A percentile compares a stretch with the other conserved stretches of the same genome.
phyloP scores from a whole-genome alignment of 2,329 filamentous ascomycete species.

The Paracorniculantispora psalliotae region DNA sequence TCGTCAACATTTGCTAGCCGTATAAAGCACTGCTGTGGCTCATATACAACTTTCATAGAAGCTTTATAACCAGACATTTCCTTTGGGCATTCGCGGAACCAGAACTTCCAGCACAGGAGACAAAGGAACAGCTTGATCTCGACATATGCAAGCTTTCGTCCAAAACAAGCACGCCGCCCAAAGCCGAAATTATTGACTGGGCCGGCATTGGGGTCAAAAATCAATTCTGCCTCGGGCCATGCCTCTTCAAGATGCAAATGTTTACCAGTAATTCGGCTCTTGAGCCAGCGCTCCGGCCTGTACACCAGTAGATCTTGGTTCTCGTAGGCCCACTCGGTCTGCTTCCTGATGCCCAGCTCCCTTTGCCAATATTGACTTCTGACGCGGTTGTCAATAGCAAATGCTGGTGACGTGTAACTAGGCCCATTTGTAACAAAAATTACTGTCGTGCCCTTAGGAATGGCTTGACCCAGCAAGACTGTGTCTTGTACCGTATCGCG shows the following conservation, averaged over 20 bases:
- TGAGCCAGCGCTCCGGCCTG: constrained; percentile 35
- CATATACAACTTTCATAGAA: too few relatives aligned
- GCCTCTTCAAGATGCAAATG: too few relatives aligned
- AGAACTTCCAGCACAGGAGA: constrained; percentile 35
- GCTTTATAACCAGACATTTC: constrained; percentile 13
- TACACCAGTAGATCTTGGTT: constrained; percentile 27
- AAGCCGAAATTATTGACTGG: constrained; percentile 32
- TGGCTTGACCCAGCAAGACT: constrained; percentile 26
- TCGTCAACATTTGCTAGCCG: too few relatives aligned
- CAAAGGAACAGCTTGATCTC: constrained; percentile 32
- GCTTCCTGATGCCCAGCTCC: constrained; percentile 22
- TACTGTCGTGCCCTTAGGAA: constrained; percentile 32
- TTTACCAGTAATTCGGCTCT: constrained; percentile 8
- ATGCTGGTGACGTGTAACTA: constrained; percentile 25
- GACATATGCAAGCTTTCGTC: constrained; percentile 31
- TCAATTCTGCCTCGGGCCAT: too few relatives aligned
- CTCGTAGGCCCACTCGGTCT: constrained; percentile 20
- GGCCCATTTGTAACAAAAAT: too few relatives aligned
- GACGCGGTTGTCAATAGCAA: constrained; percentile 23
- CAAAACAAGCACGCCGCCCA: constrained; percentile 35
- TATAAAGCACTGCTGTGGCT: too few relatives aligned
- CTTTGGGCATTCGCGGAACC: constrained; percentile 25
- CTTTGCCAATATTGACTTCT: constrained; percentile 24
- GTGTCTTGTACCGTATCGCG: constrained; percentile 29
- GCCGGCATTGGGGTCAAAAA: constrained; percentile 30